Conservation (phyloP, 371 early-diverging fungal genomes). For the Cokeromyces recurvatus region DNA sequence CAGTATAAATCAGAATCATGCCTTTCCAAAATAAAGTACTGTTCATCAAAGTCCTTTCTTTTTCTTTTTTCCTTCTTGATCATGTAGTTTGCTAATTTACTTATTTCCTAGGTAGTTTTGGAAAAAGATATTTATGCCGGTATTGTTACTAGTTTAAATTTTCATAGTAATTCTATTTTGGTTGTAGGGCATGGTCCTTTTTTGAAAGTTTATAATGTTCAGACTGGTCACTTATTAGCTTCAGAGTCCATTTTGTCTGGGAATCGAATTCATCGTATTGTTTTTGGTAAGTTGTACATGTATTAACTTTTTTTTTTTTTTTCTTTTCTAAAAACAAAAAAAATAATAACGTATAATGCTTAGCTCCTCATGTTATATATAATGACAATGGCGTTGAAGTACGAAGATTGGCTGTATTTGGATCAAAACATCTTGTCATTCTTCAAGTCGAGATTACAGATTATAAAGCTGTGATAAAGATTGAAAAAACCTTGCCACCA, state of each 20-base stretch:
- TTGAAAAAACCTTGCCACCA: conserved; percentile 20
- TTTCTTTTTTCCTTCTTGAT: too few species aligned
- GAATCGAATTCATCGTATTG: conserved; percentile 56
- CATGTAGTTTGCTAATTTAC: too few species aligned
- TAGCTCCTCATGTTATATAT: conserved; percentile 8
- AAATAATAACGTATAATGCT: too few species aligned
- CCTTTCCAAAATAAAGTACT: too few species aligned
- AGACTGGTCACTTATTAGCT: conserved; percentile 33
- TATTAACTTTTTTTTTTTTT: not conserved
- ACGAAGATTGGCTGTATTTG: conserved; percentile 30
- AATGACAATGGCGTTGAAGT: conserved; percentile 1
- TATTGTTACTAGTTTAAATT: conserved; percentile 53
- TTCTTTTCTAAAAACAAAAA: not conserved
- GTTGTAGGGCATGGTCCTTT: conserved; percentile 60
- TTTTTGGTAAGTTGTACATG: conserved; percentile 47
- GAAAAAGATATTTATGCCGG: conserved; percentile 44
- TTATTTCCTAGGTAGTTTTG: too few species aligned
- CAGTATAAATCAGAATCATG: too few species aligned
- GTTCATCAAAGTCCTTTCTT: too few species aligned
- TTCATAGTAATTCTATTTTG: conserved; percentile 46
- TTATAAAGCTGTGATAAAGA: conserved; percentile 5
- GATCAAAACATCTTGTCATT: conserved; percentile 39
- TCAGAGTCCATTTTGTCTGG: conserved; percentile 34
- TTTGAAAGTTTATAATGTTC: conserved; percentile 50
- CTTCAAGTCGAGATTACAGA: conserved; percentile 10